Evolutionary conservation across 2,329 filamentous ascomycete species (phyloP), one percentile per base, ranked within the genome.

Genomic region (Venturia carpophila): DNA sequence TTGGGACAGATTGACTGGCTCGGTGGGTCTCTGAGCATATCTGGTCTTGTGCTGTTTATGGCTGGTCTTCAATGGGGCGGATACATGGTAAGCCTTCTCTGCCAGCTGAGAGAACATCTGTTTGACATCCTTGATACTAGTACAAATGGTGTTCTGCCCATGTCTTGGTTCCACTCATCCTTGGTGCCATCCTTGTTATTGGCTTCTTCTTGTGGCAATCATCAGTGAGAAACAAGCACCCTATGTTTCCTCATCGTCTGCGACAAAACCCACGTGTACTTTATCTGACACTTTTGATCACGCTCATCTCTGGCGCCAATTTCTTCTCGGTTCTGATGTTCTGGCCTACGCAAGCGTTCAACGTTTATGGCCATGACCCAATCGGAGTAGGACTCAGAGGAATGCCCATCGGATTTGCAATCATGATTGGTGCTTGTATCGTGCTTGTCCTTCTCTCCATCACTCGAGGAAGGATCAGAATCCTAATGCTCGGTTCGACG

Each of bases 331-430:
- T 76, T 17, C 71, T 83, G 37, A 77, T 83, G 71, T 85, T 87
- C 71, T 88, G 85, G 84, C 84, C 84, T 5, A 85, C 83, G 0
- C 82, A 88, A 72, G 81, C 83, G 0, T 86, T 84, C 75, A 87
- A 87, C 68, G 81, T 87, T 11, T 87, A 87, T 70, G 73, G 72
- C 7, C 84, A 87, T 68, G 82, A 87, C 68, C 84, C 85, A 1
- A 73, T 86, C 21, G 79, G 77, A 21, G 82, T 87, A 62, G 86
- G 86, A n/a, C 73, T 88, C 66, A 80, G 85, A 65, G 83, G 83
- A 64, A 71, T 88, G 9, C 85, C 85, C 0, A 79, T 87, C 67
- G 84, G 82, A 3, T 83, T 87, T 67, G 79, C 80, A 24, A 84
- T 87, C 69, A 76, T 87, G 63, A 74, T 73, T 43, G 62, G 63